Evolutionary conservation across 176 grass and related monocot species (phyloP).

Genomic region (Ampelocalamus luodianensis): DNA sequence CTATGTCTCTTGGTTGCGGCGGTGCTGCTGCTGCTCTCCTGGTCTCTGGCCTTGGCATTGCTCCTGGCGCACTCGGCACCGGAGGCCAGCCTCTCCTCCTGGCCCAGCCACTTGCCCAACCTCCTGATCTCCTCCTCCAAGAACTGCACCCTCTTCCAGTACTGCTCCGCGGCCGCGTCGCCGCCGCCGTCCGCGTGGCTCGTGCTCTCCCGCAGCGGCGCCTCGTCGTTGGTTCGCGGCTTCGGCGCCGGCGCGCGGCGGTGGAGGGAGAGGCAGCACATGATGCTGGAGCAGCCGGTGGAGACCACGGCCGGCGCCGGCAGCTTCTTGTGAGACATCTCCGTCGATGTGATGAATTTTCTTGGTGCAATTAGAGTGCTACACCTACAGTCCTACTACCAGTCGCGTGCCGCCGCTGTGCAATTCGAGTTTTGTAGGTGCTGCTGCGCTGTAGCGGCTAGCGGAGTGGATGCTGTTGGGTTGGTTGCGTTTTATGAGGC

Average conservation of each 20-base stretch:
- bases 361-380: neutral
- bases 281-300: conserved; percentile 51
- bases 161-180: conserved; percentile 10
- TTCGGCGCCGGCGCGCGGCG: neutral
- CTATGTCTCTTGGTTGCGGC: neutral
- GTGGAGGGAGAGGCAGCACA: conserved; percentile 42
- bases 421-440: neutral
- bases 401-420: no score
- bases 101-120: conserved; percentile 28
- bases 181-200: neutral
- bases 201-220: neutral
- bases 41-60: neutral
- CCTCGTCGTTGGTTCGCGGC: neutral
- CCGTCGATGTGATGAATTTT: neutral
- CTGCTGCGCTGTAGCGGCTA: neutral
- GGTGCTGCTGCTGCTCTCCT: neutral
- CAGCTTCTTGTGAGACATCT: neutral
- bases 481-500: conserved; percentile 25
- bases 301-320: conserved; percentile 38
- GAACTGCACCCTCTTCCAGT: conserved; percentile 40
- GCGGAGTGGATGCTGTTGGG: conserved; percentile 21
- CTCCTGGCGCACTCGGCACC: no score
- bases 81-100: neutral
- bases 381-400: neutral
- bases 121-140: conserved; percentile 56